Base-by-base conservation (phyloP, 331 rosid species). In the Quercus lobata region DNA sequence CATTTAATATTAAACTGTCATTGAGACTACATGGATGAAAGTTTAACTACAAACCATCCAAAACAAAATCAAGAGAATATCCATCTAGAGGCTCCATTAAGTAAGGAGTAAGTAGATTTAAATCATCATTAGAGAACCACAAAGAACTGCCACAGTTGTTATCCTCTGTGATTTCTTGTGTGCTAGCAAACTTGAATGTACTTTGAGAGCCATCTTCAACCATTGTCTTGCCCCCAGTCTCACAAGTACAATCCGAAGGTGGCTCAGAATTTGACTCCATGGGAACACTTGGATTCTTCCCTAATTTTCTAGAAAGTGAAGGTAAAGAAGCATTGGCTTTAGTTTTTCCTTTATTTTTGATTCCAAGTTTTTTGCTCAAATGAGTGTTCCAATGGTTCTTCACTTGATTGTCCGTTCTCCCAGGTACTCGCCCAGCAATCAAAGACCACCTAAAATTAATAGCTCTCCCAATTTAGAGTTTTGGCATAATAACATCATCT, bases 401-500 rank as follows among this genome's bases (percentile, higher is more conserved):
- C 3, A 87, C 86, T 73, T 87, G 88, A 57, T 87, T 87, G 73
- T 87, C 90, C 1, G 90, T 85, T 75, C 96, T 87, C 6, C 95
- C 95, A 5, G 93, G 93, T 19, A 91, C 88, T 79, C 95, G 80
- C 30, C 96, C 93, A 12, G 96, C 96, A 1, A 91, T 91, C 88
- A 91, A 76, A 21, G 96, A 89, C 96, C 92, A 89, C 88, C 92
- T 91, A 54, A 70, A 63, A 30, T 10, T 21, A 29, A 52, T 8
- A 68, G 5, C 14, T 3, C 16, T 2, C 27, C 72, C 72, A 34
- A 18, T 68, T 66, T 66, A 66, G 71, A 49, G 68, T 25, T 60
- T 25, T 11, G 18, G 68, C 2, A 60, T 12, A 60, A 25, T 60
- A 58, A 1, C 32, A 24, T 1, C 32, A 34, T 34, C 24, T 68